phyloP scores from a whole-genome alignment of 2,329 filamentous ascomycete genomes.

The Chaetomium globosum region DNA sequence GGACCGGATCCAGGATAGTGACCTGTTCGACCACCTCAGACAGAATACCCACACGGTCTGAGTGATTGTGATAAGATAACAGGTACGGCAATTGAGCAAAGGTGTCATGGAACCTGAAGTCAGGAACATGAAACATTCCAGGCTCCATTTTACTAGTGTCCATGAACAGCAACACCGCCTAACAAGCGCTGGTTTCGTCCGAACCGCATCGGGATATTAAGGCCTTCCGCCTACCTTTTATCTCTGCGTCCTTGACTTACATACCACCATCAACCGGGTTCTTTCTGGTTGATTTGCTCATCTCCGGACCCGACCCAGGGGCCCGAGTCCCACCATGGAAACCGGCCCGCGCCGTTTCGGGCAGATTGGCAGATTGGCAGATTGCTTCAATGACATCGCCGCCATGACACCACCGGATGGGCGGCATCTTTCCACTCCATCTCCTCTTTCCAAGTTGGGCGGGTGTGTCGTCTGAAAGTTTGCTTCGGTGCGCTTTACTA shows the following conservation, averaged over 20 bases:
- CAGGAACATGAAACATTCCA: neutral
- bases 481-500: neutral
- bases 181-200: neutral
- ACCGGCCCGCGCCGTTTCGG: constrained; percentile 21
- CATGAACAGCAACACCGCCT: neutral
- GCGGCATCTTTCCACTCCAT: neutral
- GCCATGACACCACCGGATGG: neutral
- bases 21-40: neutral
- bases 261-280: neutral
- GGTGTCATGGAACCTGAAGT: too few relatives aligned
- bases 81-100: neutral
- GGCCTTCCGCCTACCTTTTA: neutral
- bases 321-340: constrained; percentile 11
- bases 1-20: neutral
- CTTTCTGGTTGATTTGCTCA: neutral
- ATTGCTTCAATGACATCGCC: constrained; percentile 17
- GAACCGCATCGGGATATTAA: neutral
- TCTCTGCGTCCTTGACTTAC: neutral
- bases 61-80: neutral
- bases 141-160: neutral
- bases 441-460: neutral
- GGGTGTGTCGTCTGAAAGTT: neutral
- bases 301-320: constrained; percentile 13
- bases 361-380: constrained; percentile 19
- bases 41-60: neutral